Conservation (phyloP, 345 rosid species). For the Heritiera fomes region DNA sequence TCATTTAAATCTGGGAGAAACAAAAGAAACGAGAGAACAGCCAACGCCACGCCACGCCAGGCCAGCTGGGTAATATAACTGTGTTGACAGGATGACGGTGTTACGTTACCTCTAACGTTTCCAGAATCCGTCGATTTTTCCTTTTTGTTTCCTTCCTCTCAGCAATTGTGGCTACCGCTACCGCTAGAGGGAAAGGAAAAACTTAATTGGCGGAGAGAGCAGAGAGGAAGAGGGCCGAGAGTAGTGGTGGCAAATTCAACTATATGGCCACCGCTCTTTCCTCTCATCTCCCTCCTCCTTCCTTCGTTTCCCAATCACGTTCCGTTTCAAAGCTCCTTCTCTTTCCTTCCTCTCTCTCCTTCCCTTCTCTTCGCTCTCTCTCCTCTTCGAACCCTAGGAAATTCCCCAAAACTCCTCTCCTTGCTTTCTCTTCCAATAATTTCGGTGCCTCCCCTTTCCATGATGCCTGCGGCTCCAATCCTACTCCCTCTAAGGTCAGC, state of each 20-base stretch:
- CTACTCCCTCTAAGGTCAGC: conserved; percentile 50
- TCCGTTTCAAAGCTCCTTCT: conserved; percentile 10
- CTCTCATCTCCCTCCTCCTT: conserved; percentile 28
- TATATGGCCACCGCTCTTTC: conserved; percentile 40
- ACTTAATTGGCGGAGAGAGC: conserved; percentile 19
- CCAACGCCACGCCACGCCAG: background rate
- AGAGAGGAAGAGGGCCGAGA: conserved; percentile 14
- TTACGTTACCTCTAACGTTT: background rate
- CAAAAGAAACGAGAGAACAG: background rate
- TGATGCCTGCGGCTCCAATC: conserved; percentile 40
- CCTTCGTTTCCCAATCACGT: conserved; percentile 22
- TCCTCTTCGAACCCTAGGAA: conserved; percentile 30
- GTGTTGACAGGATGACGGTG: background rate
- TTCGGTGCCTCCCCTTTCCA: conserved; percentile 43
- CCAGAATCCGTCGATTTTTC: background rate
- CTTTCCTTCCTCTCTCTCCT: conserved; percentile 23
- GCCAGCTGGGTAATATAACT: background rate
- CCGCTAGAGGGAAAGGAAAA: background rate
- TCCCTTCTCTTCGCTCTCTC: conserved; percentile 17
- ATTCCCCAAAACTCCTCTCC: conserved; percentile 24
- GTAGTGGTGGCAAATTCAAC: conserved; percentile 24
- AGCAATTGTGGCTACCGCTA: conserved; percentile 18
- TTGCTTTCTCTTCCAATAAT: conserved; percentile 40
- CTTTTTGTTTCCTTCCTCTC: background rate
- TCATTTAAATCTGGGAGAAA: no score